phyloP scores from a whole-genome alignment of 371 early-diverging fungal species.

The Saksenaea oblongispora region DNA sequence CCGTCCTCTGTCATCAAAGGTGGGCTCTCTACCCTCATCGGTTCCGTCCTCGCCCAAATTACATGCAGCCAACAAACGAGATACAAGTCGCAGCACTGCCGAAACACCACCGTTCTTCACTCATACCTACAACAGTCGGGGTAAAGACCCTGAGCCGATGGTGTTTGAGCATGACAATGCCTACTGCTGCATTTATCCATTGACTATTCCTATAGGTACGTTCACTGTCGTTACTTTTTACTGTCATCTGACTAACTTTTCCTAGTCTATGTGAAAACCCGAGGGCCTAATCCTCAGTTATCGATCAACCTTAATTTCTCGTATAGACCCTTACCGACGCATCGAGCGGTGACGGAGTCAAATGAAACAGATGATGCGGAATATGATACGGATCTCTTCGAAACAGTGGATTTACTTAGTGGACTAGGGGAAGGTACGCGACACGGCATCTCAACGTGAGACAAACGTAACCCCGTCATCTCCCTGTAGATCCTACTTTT shows the following conservation, averaged over 20 bases:
- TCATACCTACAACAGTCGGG: constrained; percentile 54
- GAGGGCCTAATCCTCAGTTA: constrained; percentile 30
- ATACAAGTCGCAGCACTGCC: constrained; percentile 10
- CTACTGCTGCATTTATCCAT: constrained; percentile 57
- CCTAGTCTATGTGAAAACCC: constrained; percentile 31
- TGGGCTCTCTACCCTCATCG: constrained; percentile 26
- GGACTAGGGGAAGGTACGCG: constrained; percentile 58
- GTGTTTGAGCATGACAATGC: constrained; percentile 48
- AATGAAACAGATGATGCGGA: constrained; percentile 40
- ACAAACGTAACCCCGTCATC: not conserved
- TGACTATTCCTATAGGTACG: constrained; percentile 65
- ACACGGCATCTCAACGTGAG: not conserved
- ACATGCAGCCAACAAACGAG: constrained; percentile 20
- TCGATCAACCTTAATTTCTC: constrained; percentile 52
- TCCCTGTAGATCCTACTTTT: constrained; percentile 29
- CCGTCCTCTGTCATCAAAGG: constrained; percentile 17
- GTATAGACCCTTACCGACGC: constrained; percentile 46
- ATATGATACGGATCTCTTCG: constrained; percentile 60
- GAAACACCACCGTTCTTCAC: constrained; percentile 56
- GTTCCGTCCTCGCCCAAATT: constrained; percentile 40
- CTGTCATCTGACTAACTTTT: not conserved
- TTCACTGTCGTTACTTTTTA: not conserved
- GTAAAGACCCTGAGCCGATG: constrained; percentile 49
- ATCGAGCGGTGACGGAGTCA: constrained; percentile 13
- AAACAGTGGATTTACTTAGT: constrained; percentile 59